A percentile compares a stretch with the other conserved stretches of the same genome.
These are phyloP conservation scores for Nidularia sp. DNA, from an alignment of 768 basidiomycete species.

Conservation along the genomic window DNA sequence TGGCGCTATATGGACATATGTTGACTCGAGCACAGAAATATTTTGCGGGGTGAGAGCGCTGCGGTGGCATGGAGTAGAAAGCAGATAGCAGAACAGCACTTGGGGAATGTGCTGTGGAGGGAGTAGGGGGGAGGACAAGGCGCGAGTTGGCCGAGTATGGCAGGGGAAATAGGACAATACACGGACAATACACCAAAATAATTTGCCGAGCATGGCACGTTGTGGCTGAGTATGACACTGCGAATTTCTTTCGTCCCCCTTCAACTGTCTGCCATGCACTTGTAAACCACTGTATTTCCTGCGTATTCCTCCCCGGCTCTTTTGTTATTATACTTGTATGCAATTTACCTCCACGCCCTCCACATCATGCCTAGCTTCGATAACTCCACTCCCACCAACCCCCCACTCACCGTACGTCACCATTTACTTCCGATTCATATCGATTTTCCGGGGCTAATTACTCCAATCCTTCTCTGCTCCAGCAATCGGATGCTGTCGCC, in stretches of 20 bases:
- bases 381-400: slow-evolving; percentile 7
- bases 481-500: slow-evolving; percentile 40
- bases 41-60: background rate
- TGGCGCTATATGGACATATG: background rate
- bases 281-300: slow-evolving; percentile 14
- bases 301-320: slow-evolving; percentile 6
- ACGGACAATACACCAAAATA: slow-evolving; percentile 7
- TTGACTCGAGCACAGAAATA: background rate
- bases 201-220: slow-evolving; percentile 10
- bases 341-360: slow-evolving; percentile 6
- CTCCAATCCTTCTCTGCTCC: background rate
- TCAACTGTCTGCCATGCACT: slow-evolving; percentile 16
- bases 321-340: slow-evolving; percentile 13
- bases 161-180: slow-evolving; percentile 6
- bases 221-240: slow-evolving; percentile 10
- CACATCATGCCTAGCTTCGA: slow-evolving; percentile 6
- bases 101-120: background rate
- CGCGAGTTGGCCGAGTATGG: slow-evolving; percentile 13
- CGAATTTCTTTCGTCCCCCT: slow-evolving; percentile 10
- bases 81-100: background rate
- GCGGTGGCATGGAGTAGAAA: background rate
- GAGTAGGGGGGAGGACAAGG: slow-evolving; percentile 1
- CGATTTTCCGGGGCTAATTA: too few species aligned
- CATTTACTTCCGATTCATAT: slow-evolving; percentile 3
- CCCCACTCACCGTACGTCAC: slow-evolving; percentile 15